A percentile compares a stretch with the other conserved stretches of the same genome.
These are phyloP conservation scores for Pythium chondricola DNA, from an alignment of 352 stramenopile genomes.

Conservation along the genomic window DNA sequence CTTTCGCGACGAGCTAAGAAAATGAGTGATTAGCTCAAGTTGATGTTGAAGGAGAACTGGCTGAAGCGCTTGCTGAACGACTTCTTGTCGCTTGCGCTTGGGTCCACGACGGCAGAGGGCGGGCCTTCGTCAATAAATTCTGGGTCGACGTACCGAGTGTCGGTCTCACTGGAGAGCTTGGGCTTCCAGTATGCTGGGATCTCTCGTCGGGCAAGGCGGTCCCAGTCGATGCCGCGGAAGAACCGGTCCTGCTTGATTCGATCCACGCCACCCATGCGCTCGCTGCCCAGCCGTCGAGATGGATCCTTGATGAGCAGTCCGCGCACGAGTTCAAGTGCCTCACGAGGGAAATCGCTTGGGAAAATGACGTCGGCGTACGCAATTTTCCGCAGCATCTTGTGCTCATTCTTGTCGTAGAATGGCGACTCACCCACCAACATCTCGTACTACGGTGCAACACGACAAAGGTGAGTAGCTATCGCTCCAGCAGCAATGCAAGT, in stretches of 20 bases:
- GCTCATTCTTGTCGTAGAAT: constrained; percentile 87
- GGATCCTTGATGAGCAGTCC: constrained; percentile 74
- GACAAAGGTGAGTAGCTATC: neutral
- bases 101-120: constrained; percentile 73
- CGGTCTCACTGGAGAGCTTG: constrained; percentile 78
- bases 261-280: constrained; percentile 55
- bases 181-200: constrained; percentile 77
- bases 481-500: neutral
- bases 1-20: too few species aligned
- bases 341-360: constrained; percentile 62
- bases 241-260: constrained; percentile 69
- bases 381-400: constrained; percentile 84
- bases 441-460: constrained; percentile 53
- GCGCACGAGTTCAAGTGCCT: constrained; percentile 70
- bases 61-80: constrained; percentile 82
- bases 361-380: constrained; percentile 74
- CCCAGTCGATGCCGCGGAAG: constrained; percentile 74
- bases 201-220: constrained; percentile 59
- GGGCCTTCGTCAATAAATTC: constrained; percentile 85
- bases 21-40: constrained; percentile 33
- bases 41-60: constrained; percentile 89
- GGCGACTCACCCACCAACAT: constrained; percentile 83
- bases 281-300: constrained; percentile 56
- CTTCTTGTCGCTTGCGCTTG: constrained; percentile 49
- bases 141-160: constrained; percentile 85